Base-by-base conservation (phyloP, 805 yeast genomes). In the Limtongia smithiae region DNA sequence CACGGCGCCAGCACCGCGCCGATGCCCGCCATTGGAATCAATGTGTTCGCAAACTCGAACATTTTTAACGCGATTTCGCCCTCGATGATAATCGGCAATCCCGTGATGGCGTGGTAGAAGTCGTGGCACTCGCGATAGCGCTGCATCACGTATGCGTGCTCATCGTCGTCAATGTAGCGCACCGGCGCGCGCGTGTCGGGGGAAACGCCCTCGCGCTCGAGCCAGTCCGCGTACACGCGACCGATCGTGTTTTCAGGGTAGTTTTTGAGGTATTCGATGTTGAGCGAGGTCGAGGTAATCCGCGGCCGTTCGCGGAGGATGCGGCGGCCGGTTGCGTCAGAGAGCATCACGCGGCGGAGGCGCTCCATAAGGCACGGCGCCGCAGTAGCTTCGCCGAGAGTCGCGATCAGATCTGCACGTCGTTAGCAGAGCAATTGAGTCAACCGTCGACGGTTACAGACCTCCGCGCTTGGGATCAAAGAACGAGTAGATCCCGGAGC, bases 91-190 rank as follows among this genome's bases (percentile, higher is more conserved):
- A 90, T 85, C 0, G 97, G 97, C 43, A 87, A 73, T 14, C 94
- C 91, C 0, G 94, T 84, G 25, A 93, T 74, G 0, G 97, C 86
- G 64, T 93, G 98, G 64, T 89, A 91, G 62, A 93, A 93, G 64
- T 93, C 98, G 63, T 93, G 98, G 64, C 96, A 90, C 65, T 93
- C 97, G 45, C 98, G 78, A 65, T 91, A 93, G 60, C 98, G 72
- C 65, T 88, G 94, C 72, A 82, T 88, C n/a, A 91, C 83, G 63
- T 83, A 93, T 0, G 96, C 96, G 58, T 87, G 77, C 61, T 88
- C 94, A 37, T 86, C 90, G 63, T 93, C 89, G 55, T 86, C 90
- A 37, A 93, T 87, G 67, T 79, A 93, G 52, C 79, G 80, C 8
- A 93, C 97, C 1, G 88, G 83, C 2, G 83, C 89, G 60, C 98